Evolutionary conservation across 1,284 basidiomycete genomes (phyloP), one percentile per base, ranked within the genome.

Genomic region (Cryptococcus sp.): DNA sequence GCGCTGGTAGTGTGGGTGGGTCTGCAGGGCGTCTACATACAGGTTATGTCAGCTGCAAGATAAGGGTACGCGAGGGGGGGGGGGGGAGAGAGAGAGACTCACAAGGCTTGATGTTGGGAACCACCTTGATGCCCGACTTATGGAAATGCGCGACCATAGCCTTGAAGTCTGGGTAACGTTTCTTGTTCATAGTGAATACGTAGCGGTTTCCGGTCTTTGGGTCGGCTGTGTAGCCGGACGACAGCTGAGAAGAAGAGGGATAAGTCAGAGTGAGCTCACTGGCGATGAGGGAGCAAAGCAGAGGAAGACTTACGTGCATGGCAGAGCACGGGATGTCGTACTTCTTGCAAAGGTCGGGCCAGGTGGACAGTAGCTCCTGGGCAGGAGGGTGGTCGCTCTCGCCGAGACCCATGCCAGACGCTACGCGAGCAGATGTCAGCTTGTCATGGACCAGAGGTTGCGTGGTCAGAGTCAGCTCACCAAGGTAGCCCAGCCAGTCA

Each of bases 81-180:
- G 35, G 50, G 63, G 13, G 20, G 40, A n/a, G 11, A n/a, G 36
- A 39, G 35, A 50, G 63, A 6, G 4, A 59, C 69, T 47, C 40
- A 70, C 67, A 76, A 4, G 78, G 77, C 65, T 79, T 79, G 68
- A 79, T 76, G 64, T 79, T 79, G 16, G 77, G 77, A 0, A 72
- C 71, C 43, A 79, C 71, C 64, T 77, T 78, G 61, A 79, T 77
- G 33, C 78, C 78, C 1, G 69, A 68, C 47, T 66, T 62, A 62
- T 79, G 78, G 57, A 78, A 77, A 38, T 62, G 67, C 9, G 53
- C 64, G 40, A 76, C 69, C 62, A 79, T 72, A 11, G 68, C 74
- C 46, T 67, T 69, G 63, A 79, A 79, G 62, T 79, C 77, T 9
- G 78, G 78, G 63, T 79, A 79, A 45, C 78, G 66, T 48, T 68